These are phyloP conservation scores for Mortierella sp. DNA, from an alignment of 371 early-diverging fungal genomes.

Conservation along the genomic window DNA sequence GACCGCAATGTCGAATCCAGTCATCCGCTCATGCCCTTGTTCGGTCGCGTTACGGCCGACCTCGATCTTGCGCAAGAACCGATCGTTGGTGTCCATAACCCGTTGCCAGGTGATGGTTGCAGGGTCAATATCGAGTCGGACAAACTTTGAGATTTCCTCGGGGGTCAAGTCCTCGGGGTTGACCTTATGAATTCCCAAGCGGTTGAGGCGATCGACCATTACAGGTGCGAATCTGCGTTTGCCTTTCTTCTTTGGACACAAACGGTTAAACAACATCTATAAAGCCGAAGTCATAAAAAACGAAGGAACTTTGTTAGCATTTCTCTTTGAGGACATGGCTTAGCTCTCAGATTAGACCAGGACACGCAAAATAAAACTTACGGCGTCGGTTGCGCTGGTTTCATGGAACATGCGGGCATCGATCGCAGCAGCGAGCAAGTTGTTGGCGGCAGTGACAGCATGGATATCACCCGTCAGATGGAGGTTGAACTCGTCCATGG, in stretches of 20 bases:
- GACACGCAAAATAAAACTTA: not conserved
- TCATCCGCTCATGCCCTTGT: constrained; percentile 86
- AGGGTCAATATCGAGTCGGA: constrained; percentile 93
- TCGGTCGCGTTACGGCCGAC: constrained; percentile 92
- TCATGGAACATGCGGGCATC: constrained; percentile 98
- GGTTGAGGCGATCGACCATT: constrained; percentile 86
- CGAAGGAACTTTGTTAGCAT: not conserved
- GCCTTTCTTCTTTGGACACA: constrained; percentile 92
- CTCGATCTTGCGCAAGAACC: constrained; percentile 92
- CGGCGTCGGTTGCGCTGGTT: constrained; percentile 57
- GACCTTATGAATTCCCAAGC: constrained; percentile 87
- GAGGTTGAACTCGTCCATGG: constrained; percentile 99
- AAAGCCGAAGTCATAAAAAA: not conserved
- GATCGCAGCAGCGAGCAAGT: constrained; percentile 95
- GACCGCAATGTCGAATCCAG: constrained; percentile 97
- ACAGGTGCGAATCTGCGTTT: constrained; percentile 83
- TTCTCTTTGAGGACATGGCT: not conserved
- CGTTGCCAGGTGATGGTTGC: constrained; percentile 95
- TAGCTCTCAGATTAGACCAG: not conserved
- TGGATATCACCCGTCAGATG: constrained; percentile 99
- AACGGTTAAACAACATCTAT: constrained; percentile 86
- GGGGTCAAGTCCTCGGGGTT: constrained; percentile 82
- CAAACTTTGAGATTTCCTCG: constrained; percentile 85
- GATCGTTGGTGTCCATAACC: constrained; percentile 95
- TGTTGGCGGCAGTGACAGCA: constrained; percentile 97